Evolutionary conservation across 2,329 filamentous ascomycete species (phyloP).

Genomic region (Scytalidium lignicola): DNA sequence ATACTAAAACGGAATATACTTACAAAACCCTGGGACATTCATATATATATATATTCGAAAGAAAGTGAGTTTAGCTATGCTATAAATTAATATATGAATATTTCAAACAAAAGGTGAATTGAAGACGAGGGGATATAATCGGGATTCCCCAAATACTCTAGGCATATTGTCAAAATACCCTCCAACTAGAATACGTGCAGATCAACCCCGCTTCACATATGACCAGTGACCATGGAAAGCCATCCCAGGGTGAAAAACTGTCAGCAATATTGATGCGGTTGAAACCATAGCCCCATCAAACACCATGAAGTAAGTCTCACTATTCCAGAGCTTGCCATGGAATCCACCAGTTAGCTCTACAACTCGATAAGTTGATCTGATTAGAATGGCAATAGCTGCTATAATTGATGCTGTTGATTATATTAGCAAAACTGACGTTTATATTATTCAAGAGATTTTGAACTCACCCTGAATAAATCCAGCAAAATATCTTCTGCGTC

Average conservation of each 20-base stretch:
- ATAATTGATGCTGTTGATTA: constrained; percentile 31
- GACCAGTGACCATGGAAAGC: constrained; percentile 1
- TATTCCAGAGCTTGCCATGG: constrained; percentile 41
- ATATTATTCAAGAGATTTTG: background rate
- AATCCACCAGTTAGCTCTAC: constrained; percentile 52
- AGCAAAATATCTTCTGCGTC: background rate
- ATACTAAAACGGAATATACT: too few relatives aligned
- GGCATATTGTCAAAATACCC: too few relatives aligned
- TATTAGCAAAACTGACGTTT: background rate
- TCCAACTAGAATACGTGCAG: background rate
- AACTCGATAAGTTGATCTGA: constrained; percentile 51
- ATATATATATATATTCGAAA: too few relatives aligned
- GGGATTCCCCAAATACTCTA: too few relatives aligned
- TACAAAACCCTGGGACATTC: too few relatives aligned
- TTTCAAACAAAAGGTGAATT: too few relatives aligned
- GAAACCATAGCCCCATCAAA: constrained; percentile 36
- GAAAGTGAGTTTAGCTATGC: too few relatives aligned
- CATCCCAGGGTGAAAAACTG: constrained; percentile 26
- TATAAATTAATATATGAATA: too few relatives aligned
- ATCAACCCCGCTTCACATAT: background rate
- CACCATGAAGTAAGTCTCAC: constrained; percentile 39
- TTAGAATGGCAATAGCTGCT: constrained; percentile 49
- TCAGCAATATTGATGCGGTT: constrained; percentile 24
- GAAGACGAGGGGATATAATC: too few relatives aligned
- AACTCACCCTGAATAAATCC: background rate